Base-by-base conservation (phyloP, 2,329 filamentous ascomycete species). In the Lachnellula occidentalis region DNA sequence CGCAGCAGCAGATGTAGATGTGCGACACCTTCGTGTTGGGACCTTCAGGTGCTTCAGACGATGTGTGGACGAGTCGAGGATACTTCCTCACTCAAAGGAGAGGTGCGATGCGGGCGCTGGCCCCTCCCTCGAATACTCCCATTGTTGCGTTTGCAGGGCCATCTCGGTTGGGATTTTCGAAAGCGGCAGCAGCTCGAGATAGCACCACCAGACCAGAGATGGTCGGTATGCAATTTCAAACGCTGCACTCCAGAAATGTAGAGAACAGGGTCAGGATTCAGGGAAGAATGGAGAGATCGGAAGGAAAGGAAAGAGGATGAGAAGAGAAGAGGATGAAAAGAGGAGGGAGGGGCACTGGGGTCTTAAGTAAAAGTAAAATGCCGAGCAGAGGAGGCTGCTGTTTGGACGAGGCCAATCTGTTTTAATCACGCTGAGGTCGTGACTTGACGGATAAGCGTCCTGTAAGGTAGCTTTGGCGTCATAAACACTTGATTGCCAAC, bases 371-470 rank as follows among this genome's bases (percentile, higher is more conserved):
- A 46, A 54, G 47, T 27, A 56, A 60, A 62, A 63, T 61, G 62
- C 62, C 59, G 62, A 61, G 61, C 59, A 51, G 48, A 55, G 50
- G 45, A 60, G 47, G 53, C 54, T 53, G 50, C 57, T 53, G 54
- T 58, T 51, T 55, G 50, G 57, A 52, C 53, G 58, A 55, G 58
- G 34, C 45, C 34, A 46, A 36, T 62, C 58, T 56, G 56, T 54
- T 59, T 62, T 59, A 62, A 61, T 61, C 57, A 61, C 60, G 57
- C 54, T 58, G 52, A 57, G 41, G 56, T 61, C 55, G 51, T 58
- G 58, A 59, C 57, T 55, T 53, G 48, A 54, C 50, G 58, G 58
- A 60, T 58, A 60, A 60, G 58, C 55, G 54, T 55, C 42, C 45
- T 53, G 48, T 36, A 15, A 15, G 8, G 21, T 41, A 27, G 46